These are phyloP conservation scores for Xerocomus brunneocitrinus DNA, from an alignment of 768 basidiomycete species.

Conservation along the genomic window DNA sequence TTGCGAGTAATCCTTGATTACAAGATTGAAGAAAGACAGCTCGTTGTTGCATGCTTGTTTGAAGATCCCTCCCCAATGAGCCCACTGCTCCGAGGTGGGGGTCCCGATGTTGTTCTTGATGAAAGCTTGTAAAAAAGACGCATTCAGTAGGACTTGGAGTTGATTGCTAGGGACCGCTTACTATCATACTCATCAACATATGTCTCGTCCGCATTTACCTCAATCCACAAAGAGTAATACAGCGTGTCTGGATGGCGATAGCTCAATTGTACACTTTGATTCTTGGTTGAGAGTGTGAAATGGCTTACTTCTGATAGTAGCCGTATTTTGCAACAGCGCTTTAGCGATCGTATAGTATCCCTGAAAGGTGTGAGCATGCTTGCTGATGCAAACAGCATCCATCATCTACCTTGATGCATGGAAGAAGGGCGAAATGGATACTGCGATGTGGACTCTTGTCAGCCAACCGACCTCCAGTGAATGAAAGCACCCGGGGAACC, in stretches of 20 bases:
- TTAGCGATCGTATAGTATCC: neutral
- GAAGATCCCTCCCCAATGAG: neutral
- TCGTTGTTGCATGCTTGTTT: neutral
- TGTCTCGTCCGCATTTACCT: neutral
- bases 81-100: neutral
- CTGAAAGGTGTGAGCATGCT: neutral
- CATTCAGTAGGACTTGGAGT: neutral
- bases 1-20: neutral
- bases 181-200: neutral
- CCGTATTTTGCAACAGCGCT: neutral
- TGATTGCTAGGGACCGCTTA: neutral
- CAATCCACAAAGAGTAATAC: neutral
- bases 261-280: neutral
- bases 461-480: neutral
- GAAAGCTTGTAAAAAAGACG: neutral
- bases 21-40: neutral
- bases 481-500: neutral
- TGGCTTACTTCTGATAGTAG: neutral
- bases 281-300: neutral
- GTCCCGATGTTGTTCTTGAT: neutral
- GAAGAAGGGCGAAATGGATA: neutral
- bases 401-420: neutral
- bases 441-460: neutral
- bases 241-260: neutral
- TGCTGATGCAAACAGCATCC: neutral